A percentile compares a stretch with the other conserved stretches of the same genome.
Conservation (phyloP, 768 basidiomycete species). For the Leccinum truebloodii region DNA sequence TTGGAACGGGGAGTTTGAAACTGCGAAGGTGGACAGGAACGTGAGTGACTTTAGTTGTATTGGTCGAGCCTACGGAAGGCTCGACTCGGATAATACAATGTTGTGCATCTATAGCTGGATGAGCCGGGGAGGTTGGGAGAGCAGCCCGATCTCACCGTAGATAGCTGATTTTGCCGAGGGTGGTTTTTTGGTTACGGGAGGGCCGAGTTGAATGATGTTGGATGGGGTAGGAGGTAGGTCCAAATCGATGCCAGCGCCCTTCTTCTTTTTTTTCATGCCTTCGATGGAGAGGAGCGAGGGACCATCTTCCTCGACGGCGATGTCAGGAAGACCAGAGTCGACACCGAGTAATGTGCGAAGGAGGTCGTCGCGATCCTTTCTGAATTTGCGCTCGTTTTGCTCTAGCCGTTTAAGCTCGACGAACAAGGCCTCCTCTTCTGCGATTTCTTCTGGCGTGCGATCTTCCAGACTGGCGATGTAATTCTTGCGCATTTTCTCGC, state of each 20-base stretch:
- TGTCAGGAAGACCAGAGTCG: slow-evolving; percentile 81
- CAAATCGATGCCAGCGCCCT: slow-evolving; percentile 27
- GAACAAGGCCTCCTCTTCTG: slow-evolving; percentile 94
- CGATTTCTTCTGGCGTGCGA: slow-evolving; percentile 86
- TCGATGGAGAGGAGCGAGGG: slow-evolving; percentile 48
- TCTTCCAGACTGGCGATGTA: slow-evolving; percentile 86
- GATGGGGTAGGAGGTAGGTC: slow-evolving; percentile 37
- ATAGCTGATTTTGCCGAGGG: slow-evolving; percentile 57
- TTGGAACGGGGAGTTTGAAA: slow-evolving; percentile 80
- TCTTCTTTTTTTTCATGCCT: slow-evolving; percentile 57
- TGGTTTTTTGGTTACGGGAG: slow-evolving; percentile 36
- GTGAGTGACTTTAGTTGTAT: slow-evolving; percentile 70
- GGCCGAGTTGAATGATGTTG: slow-evolving; percentile 40
- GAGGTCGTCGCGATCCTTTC: slow-evolving; percentile 85
- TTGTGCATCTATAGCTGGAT: slow-evolving; percentile 50
- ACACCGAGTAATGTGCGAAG: slow-evolving; percentile 81
- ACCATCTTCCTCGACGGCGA: slow-evolving; percentile 63
- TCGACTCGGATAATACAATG: slow-evolving; percentile 79
- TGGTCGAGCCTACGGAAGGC: slow-evolving; percentile 39
- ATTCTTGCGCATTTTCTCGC: slow-evolving; percentile 84
- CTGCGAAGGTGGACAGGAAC: slow-evolving; percentile 83
- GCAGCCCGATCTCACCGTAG: slow-evolving; percentile 47
- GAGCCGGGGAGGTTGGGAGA: slow-evolving; percentile 10
- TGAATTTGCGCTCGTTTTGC: slow-evolving; percentile 87
- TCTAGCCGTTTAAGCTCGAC: slow-evolving; percentile 94